Conservation (phyloP, 2,329 filamentous ascomycete species). For the Fusarium torulosum region DNA sequence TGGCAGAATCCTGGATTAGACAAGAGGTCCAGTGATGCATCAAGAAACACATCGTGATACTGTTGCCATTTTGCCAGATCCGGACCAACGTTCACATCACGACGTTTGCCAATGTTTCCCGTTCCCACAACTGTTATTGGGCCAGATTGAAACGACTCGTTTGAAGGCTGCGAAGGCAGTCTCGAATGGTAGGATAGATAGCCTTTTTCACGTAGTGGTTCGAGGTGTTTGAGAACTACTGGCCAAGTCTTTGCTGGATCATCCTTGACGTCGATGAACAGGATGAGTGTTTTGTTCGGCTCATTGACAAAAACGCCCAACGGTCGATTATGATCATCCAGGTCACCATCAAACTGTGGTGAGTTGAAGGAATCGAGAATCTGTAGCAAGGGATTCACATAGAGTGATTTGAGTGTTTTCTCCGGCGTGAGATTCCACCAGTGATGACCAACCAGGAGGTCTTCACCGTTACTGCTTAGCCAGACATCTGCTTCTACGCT, state of each 20-base stretch:
- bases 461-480: slow-evolving; percentile 60
- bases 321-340: not conserved
- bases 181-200: slow-evolving; percentile 68
- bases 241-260: slow-evolving; percentile 45
- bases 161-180: slow-evolving; percentile 51
- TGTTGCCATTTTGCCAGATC: slow-evolving; percentile 24
- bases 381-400: slow-evolving; percentile 72
- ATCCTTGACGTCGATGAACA: slow-evolving; percentile 78
- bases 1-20: slow-evolving; percentile 17
- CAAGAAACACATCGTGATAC: slow-evolving; percentile 71
- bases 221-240: slow-evolving; percentile 55
- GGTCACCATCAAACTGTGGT: accelerated
- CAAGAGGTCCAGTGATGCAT: slow-evolving; percentile 68
- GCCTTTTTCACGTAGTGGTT: slow-evolving; percentile 67
- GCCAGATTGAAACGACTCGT: slow-evolving; percentile 54
- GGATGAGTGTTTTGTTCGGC: slow-evolving; percentile 65
- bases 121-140: slow-evolving; percentile 77
- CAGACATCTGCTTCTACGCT: slow-evolving; percentile 78
- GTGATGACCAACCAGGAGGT: slow-evolving; percentile 73
- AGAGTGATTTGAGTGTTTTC: slow-evolving; percentile 70
- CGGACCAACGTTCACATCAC: slow-evolving; percentile 39
- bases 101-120: slow-evolving; percentile 59
- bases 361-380: slow-evolving; percentile 62
- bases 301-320: slow-evolving; percentile 68
- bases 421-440: slow-evolving; percentile 60